Base-by-base conservation (phyloP, 768 basidiomycete species). In the Russula griseocarnosa region DNA sequence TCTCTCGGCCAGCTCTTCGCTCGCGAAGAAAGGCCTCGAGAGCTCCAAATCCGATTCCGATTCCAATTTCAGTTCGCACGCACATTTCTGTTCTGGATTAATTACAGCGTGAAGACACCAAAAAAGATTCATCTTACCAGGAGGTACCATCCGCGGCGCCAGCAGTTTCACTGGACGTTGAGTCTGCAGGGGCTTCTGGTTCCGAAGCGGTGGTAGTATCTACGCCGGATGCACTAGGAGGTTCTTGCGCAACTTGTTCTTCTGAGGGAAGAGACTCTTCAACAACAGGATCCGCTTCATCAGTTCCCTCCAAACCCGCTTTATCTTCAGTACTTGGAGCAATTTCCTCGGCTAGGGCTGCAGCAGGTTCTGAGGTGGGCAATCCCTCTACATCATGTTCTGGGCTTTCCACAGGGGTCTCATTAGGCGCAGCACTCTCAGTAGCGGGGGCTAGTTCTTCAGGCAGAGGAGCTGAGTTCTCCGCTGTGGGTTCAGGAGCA, bases 171-270 rank as follows among this genome's bases (percentile, higher is more conserved):
- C 36, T 36, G 16, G 34, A 30, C 32, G 24, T 47, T 51, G 49
- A 9, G n/a, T n/a, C 32, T n/a, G 47, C 49, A 11, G 20, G 18
- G 13, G 53, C 22, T 49, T 60, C 63, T n/a, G 30, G 26, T 52
- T 56, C 57, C 18, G 58, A 18, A 30, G 40, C 9, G 9, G 50
- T 24, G 8, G 11, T 42, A 10, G 20, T 24, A 57, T 58, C 57
- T 22, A 22, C 13, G 24, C n/a, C 11, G 13, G 61, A 55, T 14
- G 11, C 28, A 7, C 14, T 46, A 18, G 14, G 42, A 1, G 44
- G 46, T 49, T 63, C 62, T 30, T 58, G 62, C 20, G 22, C 24
- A 28, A 42, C 61, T 36, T 57, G 55, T 20, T 56, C 61, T 14
- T 22, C 51, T n/a, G 20, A 32, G 7, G 13, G 55, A 32, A 52